Evolutionary conservation across 345 rosid species (phyloP), one percentile per base, ranked within the genome.

Genomic region (Viola odorata): DNA sequence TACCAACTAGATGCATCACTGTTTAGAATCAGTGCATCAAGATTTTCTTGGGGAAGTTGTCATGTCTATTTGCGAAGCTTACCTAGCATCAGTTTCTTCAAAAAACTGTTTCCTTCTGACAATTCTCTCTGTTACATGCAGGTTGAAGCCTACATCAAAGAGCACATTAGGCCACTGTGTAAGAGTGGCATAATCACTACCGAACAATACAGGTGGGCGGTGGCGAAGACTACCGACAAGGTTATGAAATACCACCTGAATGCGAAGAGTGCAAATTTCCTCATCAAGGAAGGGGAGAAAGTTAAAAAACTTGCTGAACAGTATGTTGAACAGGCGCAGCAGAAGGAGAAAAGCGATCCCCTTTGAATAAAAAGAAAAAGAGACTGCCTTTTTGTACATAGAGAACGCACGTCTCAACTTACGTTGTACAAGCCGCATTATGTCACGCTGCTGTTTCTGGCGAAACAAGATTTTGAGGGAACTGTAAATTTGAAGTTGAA

Each of bases 111-210:
- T 74, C 36, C 49, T 41, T 53, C 12, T 13, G 61, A 32, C 7
- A 39, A 40, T 55, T 67, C 55, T 37, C 8, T 67, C 39, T 14
- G 62, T 67, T 68, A 8, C 56, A 38, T 50, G 1, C 72, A 91
- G 99, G 99, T 94, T 52, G 97, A 94, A 78, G 85, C 88, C 36
- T 94, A 91, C 75, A 74, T 94, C 75, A 94, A 94, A 79, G 97
- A 94, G 73, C 97, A 94, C 81, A 82, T 94, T 48, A 83, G 99
- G 75, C 96, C 97, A 42, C 84, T 90, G 51, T 94, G 95, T 55
- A 94, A 82, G 78, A 94, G 96, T 68, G 83, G 95, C 40, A 88
- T 94, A 69, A 88, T 91, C 64, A 78, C 84, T 9, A 73, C 77
- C 11, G 96, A 91, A 60, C 95, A 88, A 53, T 94, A 94, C 67